These are phyloP conservation scores for Luvunga scandens DNA, from an alignment of 345 rosid genomes.

Conservation along the genomic window DNA sequence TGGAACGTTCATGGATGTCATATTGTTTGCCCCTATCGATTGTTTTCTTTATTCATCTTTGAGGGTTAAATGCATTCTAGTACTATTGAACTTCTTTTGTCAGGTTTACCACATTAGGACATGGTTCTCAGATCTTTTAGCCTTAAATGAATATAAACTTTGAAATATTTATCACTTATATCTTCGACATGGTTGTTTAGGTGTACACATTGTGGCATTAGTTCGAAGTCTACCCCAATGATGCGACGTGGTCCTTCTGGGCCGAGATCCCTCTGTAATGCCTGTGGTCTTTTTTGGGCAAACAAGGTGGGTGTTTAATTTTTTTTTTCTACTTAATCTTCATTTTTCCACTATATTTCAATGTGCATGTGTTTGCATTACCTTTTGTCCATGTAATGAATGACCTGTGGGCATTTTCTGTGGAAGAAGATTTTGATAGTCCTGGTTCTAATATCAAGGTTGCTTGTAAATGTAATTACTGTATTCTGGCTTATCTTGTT, in stretches of 20 bases:
- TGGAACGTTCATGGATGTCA: not conserved
- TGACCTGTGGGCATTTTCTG: not conserved
- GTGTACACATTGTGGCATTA: conserved; percentile 86
- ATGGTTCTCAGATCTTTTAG: not conserved
- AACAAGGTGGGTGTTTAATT: conserved; percentile 57
- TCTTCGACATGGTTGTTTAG: conserved; percentile 34
- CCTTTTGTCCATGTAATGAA: not conserved
- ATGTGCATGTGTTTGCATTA: not conserved
- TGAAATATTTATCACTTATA: not conserved
- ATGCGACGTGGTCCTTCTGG: conserved; percentile 99
- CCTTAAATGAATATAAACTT: not conserved
- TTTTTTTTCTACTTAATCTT: not conserved
- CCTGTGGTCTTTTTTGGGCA: conserved; percentile 97
- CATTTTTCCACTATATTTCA: not conserved
- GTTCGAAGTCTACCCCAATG: conserved; percentile 91
- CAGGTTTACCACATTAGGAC: not conserved
- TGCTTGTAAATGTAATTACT: not conserved
- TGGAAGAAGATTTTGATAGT: not conserved
- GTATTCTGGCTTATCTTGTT: not conserved
- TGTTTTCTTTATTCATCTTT: not conserved
- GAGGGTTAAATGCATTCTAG: conserved; percentile 5
- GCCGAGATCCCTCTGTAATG: conserved; percentile 97
- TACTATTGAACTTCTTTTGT: not conserved
- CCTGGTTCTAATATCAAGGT: not conserved
- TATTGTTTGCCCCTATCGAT: not conserved